Evolutionary conservation across 1,284 basidiomycete species (phyloP), one percentile per base, ranked within the genome.

Genomic region (Apiotrichum akiyoshidainum): DNA sequence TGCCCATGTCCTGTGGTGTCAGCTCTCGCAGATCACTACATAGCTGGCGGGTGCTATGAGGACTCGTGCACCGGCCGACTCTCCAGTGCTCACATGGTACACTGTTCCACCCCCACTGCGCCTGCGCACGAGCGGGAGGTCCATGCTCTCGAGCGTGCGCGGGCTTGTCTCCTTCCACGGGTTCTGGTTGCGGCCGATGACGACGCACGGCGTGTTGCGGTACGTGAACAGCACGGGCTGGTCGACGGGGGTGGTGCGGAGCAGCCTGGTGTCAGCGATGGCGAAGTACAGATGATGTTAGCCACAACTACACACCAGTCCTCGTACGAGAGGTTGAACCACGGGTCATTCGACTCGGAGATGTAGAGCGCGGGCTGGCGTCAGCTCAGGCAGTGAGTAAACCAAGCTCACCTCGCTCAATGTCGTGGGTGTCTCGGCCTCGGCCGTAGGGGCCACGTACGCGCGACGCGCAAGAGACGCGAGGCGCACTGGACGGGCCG

Each of bases 21-120:
- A 46, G 45, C 21, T 37, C 5, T 13, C 5, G 2, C 37, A 37
- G 37, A 37, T 5, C 4, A 5, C 11, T 37, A 4, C 11, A 4
- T 31, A 3, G 26, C 26, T 31, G 4, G 26, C 26, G 26, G 26
- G 3, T 31, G 26, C 7, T 3, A 4, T 31, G 26, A 31, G 4
- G 26, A 7, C 7, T 4, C 26, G 35, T 17, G 7, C 8, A 17
- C 41, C 44, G n/a, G 17, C 33, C 16, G 16, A 16, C 19, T n/a
- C 45, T 17, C 21, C 5, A 37, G 26, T 31, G 14, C 88, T 52
- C 75, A 94, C 94, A 79, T 98, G 94, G 74, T 92, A 99, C 5
- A 99, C 96, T 0, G 96, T 90, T 9, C 96, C 96, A n/a, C 96
- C 96, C 13, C 96, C 96, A 65, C 91, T 94, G 58, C 90, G 82